Percentiles rank a stretch among this genome's conserved stretches.
These are phyloP conservation scores for Monosporozyma servazzii DNA, from an alignment of 805 yeast species.

Conservation along the genomic window DNA sequence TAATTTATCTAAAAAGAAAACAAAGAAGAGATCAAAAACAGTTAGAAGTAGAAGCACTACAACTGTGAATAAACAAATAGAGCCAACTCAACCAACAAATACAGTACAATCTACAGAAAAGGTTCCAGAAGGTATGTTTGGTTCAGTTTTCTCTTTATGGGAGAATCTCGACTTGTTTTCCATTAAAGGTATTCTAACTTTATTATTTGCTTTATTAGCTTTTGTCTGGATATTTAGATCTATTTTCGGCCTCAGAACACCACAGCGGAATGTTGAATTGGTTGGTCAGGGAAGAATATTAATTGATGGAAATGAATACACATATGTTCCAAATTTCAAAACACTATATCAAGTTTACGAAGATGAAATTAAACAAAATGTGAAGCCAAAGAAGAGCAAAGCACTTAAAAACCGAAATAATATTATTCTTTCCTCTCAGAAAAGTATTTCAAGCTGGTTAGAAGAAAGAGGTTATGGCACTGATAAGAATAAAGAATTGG, in stretches of 20 bases:
- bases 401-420: conserved; percentile 11
- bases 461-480: conserved; percentile 19
- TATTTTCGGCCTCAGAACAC: conserved; percentile 3
- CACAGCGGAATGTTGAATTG: conserved; percentile 9
- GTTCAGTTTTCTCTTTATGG: conserved; percentile 4
- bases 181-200: conserved; percentile 8
- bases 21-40: conserved; percentile 7
- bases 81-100: neutral
- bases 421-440: conserved; percentile 40
- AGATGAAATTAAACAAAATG: conserved; percentile 17
- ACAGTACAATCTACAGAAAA: neutral
- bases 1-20: conserved; percentile 1
- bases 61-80: neutral
- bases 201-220: conserved; percentile 3
- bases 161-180: conserved; percentile 17
- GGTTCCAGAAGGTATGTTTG: neutral
- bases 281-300: conserved; percentile 22
- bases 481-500: neutral
- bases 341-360: conserved; percentile 29
- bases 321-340: conserved; percentile 34
- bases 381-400: conserved; percentile 5
- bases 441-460: conserved; percentile 70
- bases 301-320: conserved; percentile 33
- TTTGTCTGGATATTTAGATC: conserved; percentile 8
- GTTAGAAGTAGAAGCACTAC: neutral